A percentile compares a stretch with the other conserved stretches of the same genome.
Conservation (phyloP, 2,329 filamentous ascomycete genomes). For the Penicillium sp. region DNA sequence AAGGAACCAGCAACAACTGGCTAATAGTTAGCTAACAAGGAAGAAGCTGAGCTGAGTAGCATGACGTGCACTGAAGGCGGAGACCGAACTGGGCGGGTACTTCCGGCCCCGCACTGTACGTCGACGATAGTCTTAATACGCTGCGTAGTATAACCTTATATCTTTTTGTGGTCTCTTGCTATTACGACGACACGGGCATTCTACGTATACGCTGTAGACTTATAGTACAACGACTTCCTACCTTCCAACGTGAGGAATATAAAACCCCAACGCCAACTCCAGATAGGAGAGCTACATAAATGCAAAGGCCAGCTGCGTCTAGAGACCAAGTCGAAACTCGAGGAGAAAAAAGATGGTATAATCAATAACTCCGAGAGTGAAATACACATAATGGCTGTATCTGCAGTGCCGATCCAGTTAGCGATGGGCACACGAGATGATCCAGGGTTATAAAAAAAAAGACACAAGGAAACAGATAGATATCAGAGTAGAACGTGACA, state of each 20-base stretch:
- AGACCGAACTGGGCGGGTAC: conserved; percentile 4
- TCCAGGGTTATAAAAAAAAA: neutral
- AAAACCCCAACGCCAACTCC: neutral
- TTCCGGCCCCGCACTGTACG: conserved; percentile 5
- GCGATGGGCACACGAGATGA: conserved; percentile 21
- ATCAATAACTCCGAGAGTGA: conserved; percentile 15
- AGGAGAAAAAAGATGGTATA: conserved; percentile 18
- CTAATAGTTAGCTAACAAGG: neutral
- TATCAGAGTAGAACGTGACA: conserved; percentile 11
- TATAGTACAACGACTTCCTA: no score
- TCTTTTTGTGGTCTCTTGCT: no score
- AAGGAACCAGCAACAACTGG: neutral
- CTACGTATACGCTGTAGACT: no score
- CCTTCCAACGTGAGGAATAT: neutral
- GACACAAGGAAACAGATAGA: conserved; percentile 11
- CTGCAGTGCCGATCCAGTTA: conserved; percentile 28
- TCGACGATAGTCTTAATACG: no score
- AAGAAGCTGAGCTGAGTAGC: neutral
- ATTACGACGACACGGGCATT: no score
- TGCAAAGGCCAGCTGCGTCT: neutral
- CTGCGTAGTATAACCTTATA: no score
- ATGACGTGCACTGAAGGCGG: conserved; percentile 16
- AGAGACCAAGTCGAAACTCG: neutral
- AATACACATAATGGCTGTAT: conserved; percentile 19
- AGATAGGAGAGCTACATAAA: neutral